Conservation (phyloP, 331 rosid species). For the Quercus lobata region DNA sequence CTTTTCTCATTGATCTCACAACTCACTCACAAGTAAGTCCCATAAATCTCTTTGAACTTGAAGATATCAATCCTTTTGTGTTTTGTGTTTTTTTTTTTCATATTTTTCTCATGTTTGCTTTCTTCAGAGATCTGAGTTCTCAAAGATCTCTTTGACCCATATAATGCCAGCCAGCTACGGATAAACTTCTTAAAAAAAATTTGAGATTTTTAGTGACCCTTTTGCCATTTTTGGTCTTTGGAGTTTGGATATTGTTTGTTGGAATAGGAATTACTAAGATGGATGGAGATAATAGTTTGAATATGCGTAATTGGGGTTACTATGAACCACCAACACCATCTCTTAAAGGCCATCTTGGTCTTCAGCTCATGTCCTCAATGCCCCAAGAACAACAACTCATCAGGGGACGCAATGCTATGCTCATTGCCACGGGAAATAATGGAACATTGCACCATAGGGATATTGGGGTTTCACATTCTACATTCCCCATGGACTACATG, state of each 20-base stretch:
- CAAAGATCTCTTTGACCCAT: too few relatives aligned
- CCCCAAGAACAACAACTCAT: conserved; percentile 34
- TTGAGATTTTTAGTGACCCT: neutral
- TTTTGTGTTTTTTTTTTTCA: too few relatives aligned
- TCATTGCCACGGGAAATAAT: conserved; percentile 24
- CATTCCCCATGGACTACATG: conserved; percentile 47
- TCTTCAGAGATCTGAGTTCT: too few relatives aligned
- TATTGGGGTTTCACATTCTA: conserved; percentile 33
- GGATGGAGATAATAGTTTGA: conserved; percentile 56
- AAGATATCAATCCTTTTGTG: too few relatives aligned
- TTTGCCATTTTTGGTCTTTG: neutral
- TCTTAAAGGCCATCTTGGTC: conserved; percentile 50
- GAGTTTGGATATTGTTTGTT: neutral
- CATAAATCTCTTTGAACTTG: too few relatives aligned
- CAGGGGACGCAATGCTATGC: conserved; percentile 37
- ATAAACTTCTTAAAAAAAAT: too few relatives aligned
- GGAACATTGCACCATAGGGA: conserved; percentile 39
- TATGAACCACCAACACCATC: conserved; percentile 53
- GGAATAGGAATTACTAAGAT: neutral
- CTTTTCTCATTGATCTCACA: too few relatives aligned
- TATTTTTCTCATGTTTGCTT: too few relatives aligned
- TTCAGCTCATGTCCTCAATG: conserved; percentile 49
- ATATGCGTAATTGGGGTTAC: conserved; percentile 58
- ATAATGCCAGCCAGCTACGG: too few relatives aligned
- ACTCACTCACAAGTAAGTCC: too few relatives aligned